Evolutionary conservation across 345 rosid genomes (phyloP).

Genomic region (Anacardium occidentale): DNA sequence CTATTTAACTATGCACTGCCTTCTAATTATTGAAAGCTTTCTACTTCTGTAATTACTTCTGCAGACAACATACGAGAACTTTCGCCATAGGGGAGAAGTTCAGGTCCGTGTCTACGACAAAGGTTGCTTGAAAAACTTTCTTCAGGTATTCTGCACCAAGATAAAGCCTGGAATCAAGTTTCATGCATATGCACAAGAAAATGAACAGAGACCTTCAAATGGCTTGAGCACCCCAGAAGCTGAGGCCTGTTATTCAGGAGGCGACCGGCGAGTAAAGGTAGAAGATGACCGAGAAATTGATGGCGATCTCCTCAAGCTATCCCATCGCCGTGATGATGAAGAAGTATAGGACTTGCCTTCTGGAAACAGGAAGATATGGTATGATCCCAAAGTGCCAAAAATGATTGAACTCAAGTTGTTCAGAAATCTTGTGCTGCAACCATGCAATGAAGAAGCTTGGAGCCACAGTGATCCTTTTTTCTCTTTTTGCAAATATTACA

Average conservation of each 20-base stretch:
- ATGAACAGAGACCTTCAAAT: conserved; percentile 16
- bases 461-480: conserved; percentile 9
- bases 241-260: conserved; percentile 5
- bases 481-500: neutral
- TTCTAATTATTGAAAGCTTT: neutral
- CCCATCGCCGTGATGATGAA: conserved; percentile 35
- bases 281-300: conserved; percentile 49
- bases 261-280: conserved; percentile 33
- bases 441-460: neutral
- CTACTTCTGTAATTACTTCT: conserved; percentile 17
- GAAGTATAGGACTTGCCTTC: conserved; percentile 20
- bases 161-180: conserved; percentile 43
- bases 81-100: conserved; percentile 30
- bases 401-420: neutral
- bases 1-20: neutral
- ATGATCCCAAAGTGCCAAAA: neutral
- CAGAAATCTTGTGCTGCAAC: neutral
- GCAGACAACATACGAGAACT: conserved; percentile 55
- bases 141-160: conserved; percentile 43
- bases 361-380: neutral
- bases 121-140: conserved; percentile 42
- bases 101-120: conserved; percentile 31
- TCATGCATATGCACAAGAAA: conserved; percentile 33
- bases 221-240: conserved; percentile 11
- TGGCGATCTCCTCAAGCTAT: conserved; percentile 45